Conservation (phyloP, 805 yeast genomes). For the Kurtzmaniella fragi region DNA sequence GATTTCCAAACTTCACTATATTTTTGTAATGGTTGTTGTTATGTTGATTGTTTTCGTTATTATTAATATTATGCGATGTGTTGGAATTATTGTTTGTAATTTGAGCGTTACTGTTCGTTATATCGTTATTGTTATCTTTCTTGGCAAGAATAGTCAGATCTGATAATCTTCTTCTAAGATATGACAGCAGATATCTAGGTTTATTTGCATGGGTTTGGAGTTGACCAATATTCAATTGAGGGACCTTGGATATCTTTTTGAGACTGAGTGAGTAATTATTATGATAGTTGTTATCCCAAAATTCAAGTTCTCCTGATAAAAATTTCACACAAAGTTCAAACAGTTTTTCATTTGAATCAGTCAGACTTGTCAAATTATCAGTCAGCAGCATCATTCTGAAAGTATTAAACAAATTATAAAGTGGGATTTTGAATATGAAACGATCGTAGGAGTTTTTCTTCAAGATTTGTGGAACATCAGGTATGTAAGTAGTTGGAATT, state of each 20-base stretch:
- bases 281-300: constrained; percentile 72
- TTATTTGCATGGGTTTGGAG: constrained; percentile 15
- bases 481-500: constrained; percentile 55
- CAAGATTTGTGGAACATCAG: constrained; percentile 49
- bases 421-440: constrained; percentile 59
- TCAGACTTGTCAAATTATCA: constrained; percentile 2
- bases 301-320: constrained; percentile 43
- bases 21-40: too few relatives aligned
- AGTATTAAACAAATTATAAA: constrained; percentile 37
- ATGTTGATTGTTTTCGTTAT: too few relatives aligned
- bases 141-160: constrained; percentile 16
- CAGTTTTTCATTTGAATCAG: constrained; percentile 14
- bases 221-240: constrained; percentile 1
- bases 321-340: constrained; percentile 56
- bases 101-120: not conserved
- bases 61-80: too few relatives aligned
- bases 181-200: constrained; percentile 38
- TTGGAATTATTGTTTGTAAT: too few relatives aligned
- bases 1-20: too few relatives aligned
- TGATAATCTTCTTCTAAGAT: constrained; percentile 26
- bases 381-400: constrained; percentile 11
- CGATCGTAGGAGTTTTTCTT: constrained; percentile 58
- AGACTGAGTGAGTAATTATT: constrained; percentile 55
- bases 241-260: constrained; percentile 13
- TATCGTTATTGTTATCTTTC: constrained; percentile 3